Evolutionary conservation across 106 monocot genomes (phyloP), one percentile per base, ranked within the genome.

Genomic region (Platanthera guangdongensis): DNA sequence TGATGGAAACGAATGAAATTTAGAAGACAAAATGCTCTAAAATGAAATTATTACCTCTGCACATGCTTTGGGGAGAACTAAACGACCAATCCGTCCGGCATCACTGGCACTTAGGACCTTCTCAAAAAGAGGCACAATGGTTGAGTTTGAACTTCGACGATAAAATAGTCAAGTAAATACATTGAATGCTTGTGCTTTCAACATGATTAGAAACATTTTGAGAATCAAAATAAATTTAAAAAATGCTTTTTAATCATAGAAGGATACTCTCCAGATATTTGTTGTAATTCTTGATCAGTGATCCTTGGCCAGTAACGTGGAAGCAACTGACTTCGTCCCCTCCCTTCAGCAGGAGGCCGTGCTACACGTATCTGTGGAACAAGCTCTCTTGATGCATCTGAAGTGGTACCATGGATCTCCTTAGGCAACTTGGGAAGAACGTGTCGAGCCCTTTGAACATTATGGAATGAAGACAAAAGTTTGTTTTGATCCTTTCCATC

Each of bases 261-360:
- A 72, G 97, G 97, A 97, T 97, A 97, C 97, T 92, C 91, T 89
- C 94, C 97, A 80, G 94, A 94, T 80, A 97, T 97, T 83, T 97
- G 94, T 57, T 90, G 94, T 30, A 97, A 79, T 78, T 97, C 97
- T 89, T 97, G 91, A 50, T 97, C 97, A 47, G 97, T 97, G 74
- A 97, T 97, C 84, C 97, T 87, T 79, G 97, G 97, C 97, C 97
- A 94, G 76, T 93, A 97, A 25, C 96, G 90, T 51, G 94, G 94
- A 80, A 97, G 94, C 30, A 94, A 82, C 52, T 97, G 93, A 88
- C 81, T 92, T 76, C 91, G 78, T 4, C 92, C 90, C 76, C 87
- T 86, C 60, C 94, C 91, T 75, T 97, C 96, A 67, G 74, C 88
- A 81, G 96, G 94, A 68, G 96, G 96, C 74, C 93, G 85, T 67